phyloP scores from a whole-genome alignment of 2,329 filamentous ascomycete genomes.

The Cephalotrichum gorgonifer region DNA sequence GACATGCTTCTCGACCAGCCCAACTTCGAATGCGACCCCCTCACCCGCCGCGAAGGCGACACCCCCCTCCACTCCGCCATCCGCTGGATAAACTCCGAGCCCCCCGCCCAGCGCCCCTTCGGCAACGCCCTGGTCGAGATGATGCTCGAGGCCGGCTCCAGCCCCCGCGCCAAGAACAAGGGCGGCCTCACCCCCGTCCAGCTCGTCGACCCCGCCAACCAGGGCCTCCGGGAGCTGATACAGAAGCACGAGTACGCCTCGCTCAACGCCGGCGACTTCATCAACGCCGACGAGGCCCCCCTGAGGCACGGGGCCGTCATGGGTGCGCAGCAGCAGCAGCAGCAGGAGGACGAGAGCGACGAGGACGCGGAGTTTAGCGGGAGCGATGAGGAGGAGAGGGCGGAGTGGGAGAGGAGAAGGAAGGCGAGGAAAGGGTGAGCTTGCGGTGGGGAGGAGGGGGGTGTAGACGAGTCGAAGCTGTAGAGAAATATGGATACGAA shows the following conservation, averaged over 20 bases:
- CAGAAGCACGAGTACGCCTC: slow-evolving; percentile 59
- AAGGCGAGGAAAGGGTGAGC: slow-evolving; percentile 21
- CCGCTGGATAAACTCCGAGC: slow-evolving; percentile 62
- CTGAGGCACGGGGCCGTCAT: slow-evolving; percentile 3
- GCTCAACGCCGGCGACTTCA: slow-evolving; percentile 49
- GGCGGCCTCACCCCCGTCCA: slow-evolving; percentile 61
- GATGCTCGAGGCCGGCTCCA: slow-evolving; percentile 69
- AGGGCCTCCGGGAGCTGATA: slow-evolving; percentile 49
- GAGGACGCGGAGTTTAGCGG: slow-evolving; percentile 53
- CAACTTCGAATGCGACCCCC: slow-evolving; percentile 74
- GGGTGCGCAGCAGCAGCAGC: slow-evolving; percentile 12
- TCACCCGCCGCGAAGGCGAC: slow-evolving; percentile 61
- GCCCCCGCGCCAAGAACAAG: slow-evolving; percentile 53
- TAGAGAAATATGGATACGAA: neutral
- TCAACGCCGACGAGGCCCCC: slow-evolving; percentile 22
- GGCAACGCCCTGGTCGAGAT: slow-evolving; percentile 62
- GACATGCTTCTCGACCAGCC: slow-evolving; percentile 76
- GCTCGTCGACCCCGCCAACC: slow-evolving; percentile 63
- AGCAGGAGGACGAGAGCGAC: slow-evolving; percentile 25
- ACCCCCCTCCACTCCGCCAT: slow-evolving; percentile 73
- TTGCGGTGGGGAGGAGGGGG: neutral
- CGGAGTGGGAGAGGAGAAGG: slow-evolving; percentile 46
- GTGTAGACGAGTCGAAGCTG: neutral
- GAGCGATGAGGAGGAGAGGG: slow-evolving; percentile 54
- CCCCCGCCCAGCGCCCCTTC: slow-evolving; percentile 50